phyloP scores from a whole-genome alignment of 2,329 filamentous ascomycete genomes.

The Cladorrhinum sp. region DNA sequence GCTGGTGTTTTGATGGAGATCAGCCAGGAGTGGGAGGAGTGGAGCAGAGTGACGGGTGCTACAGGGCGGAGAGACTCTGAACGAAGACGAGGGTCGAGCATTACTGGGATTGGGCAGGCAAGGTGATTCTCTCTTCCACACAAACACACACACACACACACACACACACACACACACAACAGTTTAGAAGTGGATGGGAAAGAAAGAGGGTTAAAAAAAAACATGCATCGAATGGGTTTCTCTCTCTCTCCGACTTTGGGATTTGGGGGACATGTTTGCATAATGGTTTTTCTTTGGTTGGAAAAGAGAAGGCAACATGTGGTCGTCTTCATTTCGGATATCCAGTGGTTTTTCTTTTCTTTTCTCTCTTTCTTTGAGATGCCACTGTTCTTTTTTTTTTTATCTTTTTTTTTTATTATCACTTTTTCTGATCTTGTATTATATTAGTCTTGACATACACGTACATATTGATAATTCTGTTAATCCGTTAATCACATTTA shows the following conservation, averaged over 20 bases:
- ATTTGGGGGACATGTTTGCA: not conserved
- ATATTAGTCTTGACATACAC: not conserved
- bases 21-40: constrained; percentile 88
- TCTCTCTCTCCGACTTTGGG: not conserved
- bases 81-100: constrained; percentile 28
- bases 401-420: not conserved
- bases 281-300: not conserved
- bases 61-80: constrained; percentile 24
- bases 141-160: no score
- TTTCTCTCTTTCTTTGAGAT: not conserved
- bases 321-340: not conserved
- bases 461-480: not conserved
- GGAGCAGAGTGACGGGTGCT: constrained; percentile 59
- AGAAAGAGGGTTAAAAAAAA: not conserved
- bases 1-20: constrained; percentile 92
- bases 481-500: not conserved
- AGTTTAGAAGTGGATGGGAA: not conserved
- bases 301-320: not conserved
- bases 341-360: not conserved
- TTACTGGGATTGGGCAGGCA: constrained; percentile 24
- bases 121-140: constrained; percentile 23
- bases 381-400: not conserved
- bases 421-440: not conserved
- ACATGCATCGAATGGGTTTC: not conserved
- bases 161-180: no score